Evolutionary conservation across 1,139 yeast species (phyloP), one percentile per base, ranked within the genome.

Genomic region (Hyphopichia buzzinii): DNA sequence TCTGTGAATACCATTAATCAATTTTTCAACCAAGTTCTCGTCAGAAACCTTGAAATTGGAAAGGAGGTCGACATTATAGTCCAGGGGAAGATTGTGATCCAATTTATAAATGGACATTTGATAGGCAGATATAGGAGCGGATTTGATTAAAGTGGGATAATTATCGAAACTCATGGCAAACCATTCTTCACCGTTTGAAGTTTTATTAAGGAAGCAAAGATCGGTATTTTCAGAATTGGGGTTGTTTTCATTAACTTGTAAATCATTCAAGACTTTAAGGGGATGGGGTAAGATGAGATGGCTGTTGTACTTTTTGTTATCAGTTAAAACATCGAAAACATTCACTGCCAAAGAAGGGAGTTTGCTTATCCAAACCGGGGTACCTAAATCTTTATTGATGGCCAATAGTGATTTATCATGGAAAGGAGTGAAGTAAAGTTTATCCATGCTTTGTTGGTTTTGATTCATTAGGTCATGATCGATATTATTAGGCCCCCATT

Each of bases 401-500:
- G 94, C 92, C 44, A 74, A 66, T 35, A 77, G 61, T 4, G 87
- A 79, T 49, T 74, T 79, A 52, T 87, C 95, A 52, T 84, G 87
- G 51, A 87, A 79, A 1, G 97, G 96, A 1, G 94, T 83, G 44
- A 92, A 81, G 49, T 85, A 85, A 4, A 87, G 62, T 30, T 82
- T 80, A 56, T 90, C 97, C 15, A 73, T 45, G 4, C 87, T 76
- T 31, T 72, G 67, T 30, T 57, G 59, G 40, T 68, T 69, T 46
- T 83, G 76, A 43, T 58, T 39, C 16, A 67, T 79, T 40, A 90
- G 67, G 52, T 84, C 92, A 29, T 72, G 68, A 55, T 92, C 96
- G 40, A 90, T 69, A 46, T 88, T 82, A 59, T 90, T 90, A 19
- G 96, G 96, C 6, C 95, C 95, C 97, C 97, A 92, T 36, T 84